Base-by-base conservation (phyloP, 495 filamentous ascomycete genomes). In the Daldinia caldariorum region DNA sequence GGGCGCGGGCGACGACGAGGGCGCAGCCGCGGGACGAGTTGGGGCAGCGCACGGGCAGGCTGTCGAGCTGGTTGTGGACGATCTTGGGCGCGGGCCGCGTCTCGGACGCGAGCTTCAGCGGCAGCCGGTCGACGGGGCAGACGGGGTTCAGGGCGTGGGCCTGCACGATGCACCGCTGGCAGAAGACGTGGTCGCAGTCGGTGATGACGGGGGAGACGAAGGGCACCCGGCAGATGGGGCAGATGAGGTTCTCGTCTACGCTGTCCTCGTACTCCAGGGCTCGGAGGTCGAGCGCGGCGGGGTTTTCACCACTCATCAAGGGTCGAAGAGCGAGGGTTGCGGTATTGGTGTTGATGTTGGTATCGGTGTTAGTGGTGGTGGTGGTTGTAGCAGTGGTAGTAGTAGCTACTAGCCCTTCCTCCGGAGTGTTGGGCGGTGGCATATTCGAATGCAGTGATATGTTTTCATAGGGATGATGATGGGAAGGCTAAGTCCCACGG, bases 201-300 rank as follows among this genome's bases (percentile, higher is more conserved):
- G 93, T 86, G 45, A 87, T 88, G n/a, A 92, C 82, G 0, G 93
- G 92, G 14, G 87, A 78, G 38, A 92, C 80, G 58, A 94, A 90
- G 12, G 93, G 87, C 31, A 87, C 88, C 67, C 89, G 90, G 76
- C 93, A 97, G 60, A 97, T 93, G 8, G 92, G 86, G 69, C 93
- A 97, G 78, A 92, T 86, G 16, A 96, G 85, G 66, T 94, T 92
- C 66, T 89, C 86, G 78, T 96, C 93, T 64, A 90, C 86, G 34
- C 79, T 74, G 20, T 82, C 83, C 57, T 89, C 82, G 77, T 94
- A 92, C 38, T 93, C 91, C 62, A 97, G 83, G 18, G 82, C 75
- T 62, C 90, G 86, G 58, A 93, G 81, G 74, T 97, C 92, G 29
- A 87, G 35, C 26, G 49, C 35, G 13, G 34, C 6, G 9, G 63